A percentile compares a stretch with the other conserved stretches of the same genome.
These are phyloP conservation scores for Solanum tarijense DNA, from an alignment of 257 asterid species.

Conservation along the genomic window DNA sequence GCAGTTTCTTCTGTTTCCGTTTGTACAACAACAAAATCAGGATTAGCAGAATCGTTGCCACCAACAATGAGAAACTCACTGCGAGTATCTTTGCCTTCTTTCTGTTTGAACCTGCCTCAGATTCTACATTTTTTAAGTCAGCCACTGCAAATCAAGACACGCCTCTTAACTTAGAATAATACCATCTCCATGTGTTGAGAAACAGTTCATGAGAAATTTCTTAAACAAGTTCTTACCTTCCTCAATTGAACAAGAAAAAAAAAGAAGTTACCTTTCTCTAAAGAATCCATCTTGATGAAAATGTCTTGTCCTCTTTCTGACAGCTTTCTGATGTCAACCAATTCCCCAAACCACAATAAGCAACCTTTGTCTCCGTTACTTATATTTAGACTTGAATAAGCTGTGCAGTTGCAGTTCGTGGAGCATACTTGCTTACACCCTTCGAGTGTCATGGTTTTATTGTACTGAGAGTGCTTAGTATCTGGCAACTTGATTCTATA, in stretches of 20 bases:
- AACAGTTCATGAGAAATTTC: background rate
- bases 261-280: background rate
- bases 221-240: background rate
- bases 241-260: background rate
- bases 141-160: background rate
- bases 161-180: background rate
- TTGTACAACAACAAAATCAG: background rate
- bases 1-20: background rate
- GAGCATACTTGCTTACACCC: conserved; percentile 16
- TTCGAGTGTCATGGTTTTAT: background rate
- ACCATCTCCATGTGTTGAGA: background rate
- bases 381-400: conserved; percentile 15
- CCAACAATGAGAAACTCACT: background rate
- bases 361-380: conserved; percentile 23
- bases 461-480: background rate
- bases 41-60: background rate
- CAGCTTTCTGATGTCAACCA: conserved; percentile 11
- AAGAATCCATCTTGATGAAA: conserved; percentile 14
- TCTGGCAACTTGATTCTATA: background rate
- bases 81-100: background rate
- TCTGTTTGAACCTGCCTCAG: background rate
- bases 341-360: conserved; percentile 23
- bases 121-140: background rate
- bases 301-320: conserved; percentile 11
- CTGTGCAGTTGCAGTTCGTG: conserved; percentile 21